Evolutionary conservation across 768 basidiomycete genomes (phyloP), one percentile per base, ranked within the genome.

Genomic region (Serendipita sp.): DNA sequence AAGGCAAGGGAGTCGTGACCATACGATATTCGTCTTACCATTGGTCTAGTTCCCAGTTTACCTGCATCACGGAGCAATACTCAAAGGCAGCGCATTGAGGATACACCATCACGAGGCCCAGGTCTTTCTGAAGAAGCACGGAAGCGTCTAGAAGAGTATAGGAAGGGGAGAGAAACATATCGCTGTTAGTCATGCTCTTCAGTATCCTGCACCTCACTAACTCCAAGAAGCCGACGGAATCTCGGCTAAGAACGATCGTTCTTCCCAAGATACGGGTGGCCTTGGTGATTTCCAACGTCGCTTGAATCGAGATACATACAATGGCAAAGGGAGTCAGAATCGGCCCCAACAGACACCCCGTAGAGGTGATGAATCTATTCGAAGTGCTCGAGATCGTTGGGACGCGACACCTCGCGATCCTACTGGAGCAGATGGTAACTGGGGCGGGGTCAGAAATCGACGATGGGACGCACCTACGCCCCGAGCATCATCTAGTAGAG

Each of bases 221-320:
- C 37, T 18, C 33, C 5, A n/a, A 13, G 27, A 43, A 23, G n/a
- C 68, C 88, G 89, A 90, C 76, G 88, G 88, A n/a, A 82, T 90
- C 33, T 74, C 76, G 1, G 85, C 84, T 2, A 73, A 75, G 8
- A 80, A 82, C 29, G 84, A 83, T 65, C 78, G 74, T 46, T 75
- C 80, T 53, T 71, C 72, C 13, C 82, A 86, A 66, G 83, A 72
- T 5, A 85, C 85, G 2, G 83, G 81, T 66, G 92, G 92, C n/a
- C 76, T 96, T 1, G 90, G 88, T 10, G 93, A 96, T 66, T 98
- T 94, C 72, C 86, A 96, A 66, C 82, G 87, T n/a, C 82, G 95
- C n/a, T 81, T 83, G 15, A 97, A 98, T 73, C 82, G 88, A 58
- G 83, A 88, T 64, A 72, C 79, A 45, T 76, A 82, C 68, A 70